Evolutionary conservation across 1,284 basidiomycete species (phyloP), one percentile per base, ranked within the genome.

Genomic region (Pulveroboletus sp.): DNA sequence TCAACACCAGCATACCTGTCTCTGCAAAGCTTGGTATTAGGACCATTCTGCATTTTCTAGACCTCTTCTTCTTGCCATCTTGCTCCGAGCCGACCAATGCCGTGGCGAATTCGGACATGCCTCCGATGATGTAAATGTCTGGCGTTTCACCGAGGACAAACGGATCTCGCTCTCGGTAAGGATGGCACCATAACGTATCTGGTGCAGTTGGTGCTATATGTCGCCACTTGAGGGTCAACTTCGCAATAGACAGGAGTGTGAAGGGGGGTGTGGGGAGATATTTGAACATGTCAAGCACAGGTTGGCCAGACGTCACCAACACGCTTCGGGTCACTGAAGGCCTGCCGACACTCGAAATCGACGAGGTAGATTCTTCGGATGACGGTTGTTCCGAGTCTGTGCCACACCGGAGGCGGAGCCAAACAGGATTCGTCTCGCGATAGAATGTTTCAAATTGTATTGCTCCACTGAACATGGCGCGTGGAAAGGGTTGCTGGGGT

Each of bases 151-250:
- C 72, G 39, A 99, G 79, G 55, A 98, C 81, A 74, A 99, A 99
- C 0, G 97, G 97, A 72, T 99, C 97, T 11, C 78, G 77, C 38
- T 85, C 81, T 50, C 91, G 87, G 76, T 92, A 98, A 11, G 97
- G 97, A 72, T 98, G 96, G 69, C 96, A 98, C 94, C 95, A 98
- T 2, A 99, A 81, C 2, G 97, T 99, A 74, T 99, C 97, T 15
- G 97, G 97, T 15, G 96, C 95, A 2, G 96, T 99, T 0, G 97
- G 97, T 12, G 97, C 96, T 65, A 98, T 84, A 74, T 99, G 97
- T 59, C 94, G 81, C 97, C 96, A 99, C 67, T 83, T 85, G 14
- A 99, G 79, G 17, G 94, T 96, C 47, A 88, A 81, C 61, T 85
- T 81, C 4, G 93, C 86, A 65, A 98, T 83, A 5, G 81, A 81